Evolutionary conservation across 805 yeast species (phyloP).

Genomic region (Saccharomyces cerevisiae): DNA sequence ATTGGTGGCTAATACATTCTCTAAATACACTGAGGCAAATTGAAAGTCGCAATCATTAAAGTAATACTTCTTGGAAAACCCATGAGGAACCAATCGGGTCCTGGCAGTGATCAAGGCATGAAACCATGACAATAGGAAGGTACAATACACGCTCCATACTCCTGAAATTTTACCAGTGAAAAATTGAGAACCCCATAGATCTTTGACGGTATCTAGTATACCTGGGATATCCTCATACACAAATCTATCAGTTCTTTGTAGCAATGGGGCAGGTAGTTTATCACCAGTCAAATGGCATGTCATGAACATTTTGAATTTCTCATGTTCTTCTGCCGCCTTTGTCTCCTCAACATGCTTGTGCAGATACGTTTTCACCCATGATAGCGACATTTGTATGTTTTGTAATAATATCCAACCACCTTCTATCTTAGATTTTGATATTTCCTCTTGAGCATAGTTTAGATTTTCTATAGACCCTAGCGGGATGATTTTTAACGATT

Average conservation of each 20-base stretch:
- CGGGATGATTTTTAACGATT: conserved; percentile 41
- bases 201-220: conserved; percentile 15
- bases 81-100: conserved; percentile 50
- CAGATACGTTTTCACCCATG: conserved; percentile 48
- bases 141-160: conserved; percentile 30
- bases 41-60: conserved; percentile 66
- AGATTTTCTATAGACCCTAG: conserved; percentile 70
- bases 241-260: conserved; percentile 42
- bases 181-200: conserved; percentile 12
- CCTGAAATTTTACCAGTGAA: conserved; percentile 27
- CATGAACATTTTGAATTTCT: conserved; percentile 48
- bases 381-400: conserved; percentile 65
- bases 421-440: conserved; percentile 36
- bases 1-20: conserved; percentile 9
- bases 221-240: conserved; percentile 59
- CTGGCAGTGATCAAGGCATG: conserved; percentile 58
- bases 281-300: conserved; percentile 46
- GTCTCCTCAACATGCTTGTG: conserved; percentile 37
- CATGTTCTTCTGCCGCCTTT: conserved; percentile 10
- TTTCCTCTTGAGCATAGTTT: conserved; percentile 46
- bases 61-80: conserved; percentile 56
- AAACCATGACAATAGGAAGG: conserved; percentile 57
- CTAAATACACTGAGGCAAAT: conserved; percentile 40
- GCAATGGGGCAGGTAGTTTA: conserved; percentile 50
- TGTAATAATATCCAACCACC: conserved; percentile 74